phyloP scores from a whole-genome alignment of 495 filamentous ascomycete species.

The Aspergillus diversus region DNA sequence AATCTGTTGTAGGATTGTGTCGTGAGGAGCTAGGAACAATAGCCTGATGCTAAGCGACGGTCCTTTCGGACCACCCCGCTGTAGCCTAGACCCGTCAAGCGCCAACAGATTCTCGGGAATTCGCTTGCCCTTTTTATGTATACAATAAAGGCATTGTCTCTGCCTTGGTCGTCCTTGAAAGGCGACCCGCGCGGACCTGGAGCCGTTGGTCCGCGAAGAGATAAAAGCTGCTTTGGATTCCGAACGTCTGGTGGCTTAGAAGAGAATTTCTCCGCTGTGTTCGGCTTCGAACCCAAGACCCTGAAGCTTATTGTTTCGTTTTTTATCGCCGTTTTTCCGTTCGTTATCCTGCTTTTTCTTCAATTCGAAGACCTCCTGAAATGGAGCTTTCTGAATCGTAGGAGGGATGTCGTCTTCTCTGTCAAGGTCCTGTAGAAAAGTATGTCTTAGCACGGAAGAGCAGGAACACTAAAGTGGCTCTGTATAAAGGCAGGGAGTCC shows the following conservation, averaged over 20 bases:
- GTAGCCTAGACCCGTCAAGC: slow-evolving; percentile 7
- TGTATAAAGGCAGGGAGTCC: slow-evolving; percentile 19
- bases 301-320: slow-evolving; percentile 65
- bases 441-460: slow-evolving; percentile 9
- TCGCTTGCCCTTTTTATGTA: neutral
- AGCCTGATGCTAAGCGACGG: slow-evolving; percentile 1
- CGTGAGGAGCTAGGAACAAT: slow-evolving; percentile 8
- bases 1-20: neutral
- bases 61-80: slow-evolving; percentile 6
- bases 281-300: slow-evolving; percentile 88
- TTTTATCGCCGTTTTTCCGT: slow-evolving; percentile 73
- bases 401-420: slow-evolving; percentile 86
- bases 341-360: slow-evolving; percentile 69
- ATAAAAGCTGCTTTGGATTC: slow-evolving; percentile 3
- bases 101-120: slow-evolving; percentile 4
- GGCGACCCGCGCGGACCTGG: slow-evolving; percentile 5
- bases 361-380: slow-evolving; percentile 70
- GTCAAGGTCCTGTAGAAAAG: slow-evolving; percentile 71
- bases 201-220: slow-evolving; percentile 8
- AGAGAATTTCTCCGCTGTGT: slow-evolving; percentile 72
- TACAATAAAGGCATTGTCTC: slow-evolving; percentile 6
- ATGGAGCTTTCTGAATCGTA: slow-evolving; percentile 66
- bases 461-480: too few species aligned
- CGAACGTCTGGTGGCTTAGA: slow-evolving; percentile 42
- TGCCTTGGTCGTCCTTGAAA: slow-evolving; percentile 2